phyloP scores from a whole-genome alignment of 441 rosid genomes.

The Euphorbia schlechtendalii region DNA sequence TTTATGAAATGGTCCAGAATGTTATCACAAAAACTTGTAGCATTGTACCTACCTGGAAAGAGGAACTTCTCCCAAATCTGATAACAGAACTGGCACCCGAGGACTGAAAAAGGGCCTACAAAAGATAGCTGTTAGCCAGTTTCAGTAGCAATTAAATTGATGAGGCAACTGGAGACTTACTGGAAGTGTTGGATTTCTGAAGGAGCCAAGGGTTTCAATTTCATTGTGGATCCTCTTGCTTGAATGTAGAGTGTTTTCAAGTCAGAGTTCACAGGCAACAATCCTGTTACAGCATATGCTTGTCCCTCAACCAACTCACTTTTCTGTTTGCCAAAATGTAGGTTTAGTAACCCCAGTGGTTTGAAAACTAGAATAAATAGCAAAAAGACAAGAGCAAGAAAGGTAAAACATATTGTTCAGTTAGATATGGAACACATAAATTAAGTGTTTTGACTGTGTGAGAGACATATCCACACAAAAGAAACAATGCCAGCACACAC shows the following conservation, averaged over 20 bases:
- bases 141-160: slow-evolving; percentile 10
- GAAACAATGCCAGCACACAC: slow-evolving; percentile 17
- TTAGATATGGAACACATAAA: neutral
- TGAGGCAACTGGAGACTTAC: slow-evolving; percentile 40
- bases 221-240: slow-evolving; percentile 63
- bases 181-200: slow-evolving; percentile 35
- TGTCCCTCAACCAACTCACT: slow-evolving; percentile 81
- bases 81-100: slow-evolving; percentile 49
- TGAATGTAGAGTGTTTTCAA: slow-evolving; percentile 71
- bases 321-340: slow-evolving; percentile 38
- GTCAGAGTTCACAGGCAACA: slow-evolving; percentile 54
- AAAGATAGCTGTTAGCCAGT: slow-evolving; percentile 21
- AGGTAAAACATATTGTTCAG: neutral
- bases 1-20: slow-evolving; percentile 2
- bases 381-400: neutral
- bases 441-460: neutral
- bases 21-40: slow-evolving; percentile 3
- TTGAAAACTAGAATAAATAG: slow-evolving; percentile 5
- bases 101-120: slow-evolving; percentile 81
- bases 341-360: slow-evolving; percentile 5
- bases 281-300: slow-evolving; percentile 60
- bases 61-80: slow-evolving; percentile 69
- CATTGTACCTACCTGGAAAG: slow-evolving; percentile 52
- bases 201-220: slow-evolving; percentile 59
- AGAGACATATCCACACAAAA: slow-evolving; percentile 3